Base-by-base conservation (phyloP, 164 flowering plant species). In the Tetracentron sinense region DNA sequence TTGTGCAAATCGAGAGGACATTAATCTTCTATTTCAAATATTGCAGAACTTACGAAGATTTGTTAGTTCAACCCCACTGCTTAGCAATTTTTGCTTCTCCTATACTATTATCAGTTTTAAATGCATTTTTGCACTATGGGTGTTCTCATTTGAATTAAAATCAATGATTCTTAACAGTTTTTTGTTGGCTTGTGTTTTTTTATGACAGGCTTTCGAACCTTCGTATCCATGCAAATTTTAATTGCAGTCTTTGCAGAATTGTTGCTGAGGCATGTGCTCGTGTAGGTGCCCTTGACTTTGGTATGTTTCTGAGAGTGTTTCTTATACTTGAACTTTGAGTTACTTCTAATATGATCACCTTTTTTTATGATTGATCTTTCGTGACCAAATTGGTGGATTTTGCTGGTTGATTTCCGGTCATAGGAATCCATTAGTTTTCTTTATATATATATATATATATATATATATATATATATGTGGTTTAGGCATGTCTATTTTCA, bases 201-300 rank as follows among this genome's bases (percentile, higher is more conserved):
- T 63, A 83, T 78, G 88, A 95, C 97, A 81, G 97, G 68, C 68
- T 89, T 30, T 85, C 97, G 7, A 86, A 90, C 79, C 97, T 92
- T 68, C 90, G 88, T n/a, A 91, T 92, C 68, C 82, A 78, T 75
- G 76, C 71, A 35, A 83, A 89, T 72, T 92, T 85, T 29, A 89
- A 89, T 72, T 61, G 70, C 64, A 73, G 84, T 66, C 89, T 92
- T 28, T 92, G 99, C 74, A 75, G 73, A 65, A 85, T 80, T 77
- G 79, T 95, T 65, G 64, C 94, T 3, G 85, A 81, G 77, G 86
- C 96, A n/a, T 95, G 99, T 75, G 81, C 68, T 63, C 96, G 89
- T 67, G 87, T 70, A 0, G 94, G 96, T 20, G 96, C 97, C 47
- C 46, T 91, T 66, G 91, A 88, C 64, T 87, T 71, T 74, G 99